Base-by-base conservation (phyloP, 2,329 filamentous ascomycete genomes). In the Penicillium sp. region DNA sequence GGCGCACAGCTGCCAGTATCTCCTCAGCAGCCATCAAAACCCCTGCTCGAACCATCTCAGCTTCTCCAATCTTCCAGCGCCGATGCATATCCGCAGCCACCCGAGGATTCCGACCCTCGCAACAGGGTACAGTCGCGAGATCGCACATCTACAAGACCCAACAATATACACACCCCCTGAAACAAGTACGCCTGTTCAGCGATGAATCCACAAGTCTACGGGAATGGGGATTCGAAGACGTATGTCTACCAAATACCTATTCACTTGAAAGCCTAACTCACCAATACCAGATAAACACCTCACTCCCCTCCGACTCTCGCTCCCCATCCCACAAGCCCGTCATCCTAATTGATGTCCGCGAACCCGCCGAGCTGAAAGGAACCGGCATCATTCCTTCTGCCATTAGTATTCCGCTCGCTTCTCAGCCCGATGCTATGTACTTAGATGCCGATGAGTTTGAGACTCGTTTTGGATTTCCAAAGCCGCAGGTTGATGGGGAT, bases 341-440 rank as follows among this genome's bases (percentile, higher is more conserved):
- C 25, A 71, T 73, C 55, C 63, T 73, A 32, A 60, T 73, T 50
- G 75, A 77, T 56, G 75, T 77, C 54, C 74, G 75, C 55, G 74
- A 77, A 65, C 74, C 75, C 47, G 58, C 64, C 53, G 73, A 77
- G 60, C 59, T 77, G n/a, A 54, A 55, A 44, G 59, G 67, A 18
- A 74, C 74, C 1, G 73, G 75, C 10, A 69, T 73, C 5, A 96
- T 98, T 64, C 93, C 93, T 1, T 81, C 81, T 40, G 84, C 90
- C 1, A 74, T 92, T 62, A 92, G 92, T 74, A 81, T 98, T 42
- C 92, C 93, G 44, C 78, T 97, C 55, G 81, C 78, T 6, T 86
- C 84, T 5, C 79, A 83, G 37, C 84, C 90, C 1, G 90, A 96
- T 69, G 86, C 86, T 51, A 84, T 95, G 63, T 86, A 90, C 69